These are phyloP conservation scores for Colletotrichum zoysiae DNA, from an alignment of 2,329 filamentous ascomycete genomes.

Conservation along the genomic window DNA sequence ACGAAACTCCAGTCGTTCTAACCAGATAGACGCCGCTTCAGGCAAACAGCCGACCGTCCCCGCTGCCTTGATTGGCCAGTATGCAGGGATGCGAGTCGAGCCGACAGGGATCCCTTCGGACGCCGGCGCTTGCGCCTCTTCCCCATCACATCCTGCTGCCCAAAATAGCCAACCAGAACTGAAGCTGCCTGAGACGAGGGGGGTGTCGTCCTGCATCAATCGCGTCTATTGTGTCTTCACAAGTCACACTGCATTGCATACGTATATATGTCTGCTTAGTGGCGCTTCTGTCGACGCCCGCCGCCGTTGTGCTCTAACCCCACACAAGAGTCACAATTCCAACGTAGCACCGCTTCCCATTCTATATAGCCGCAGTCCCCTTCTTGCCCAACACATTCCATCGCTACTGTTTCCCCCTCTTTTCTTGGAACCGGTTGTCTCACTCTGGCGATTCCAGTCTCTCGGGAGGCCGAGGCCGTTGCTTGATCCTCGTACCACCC, in stretches of 20 bases:
- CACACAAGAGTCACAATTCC: constrained; percentile 18
- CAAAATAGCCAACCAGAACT: constrained; percentile 55
- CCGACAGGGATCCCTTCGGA: constrained; percentile 44
- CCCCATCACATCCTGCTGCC: constrained; percentile 46
- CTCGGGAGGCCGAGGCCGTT: constrained; percentile 43
- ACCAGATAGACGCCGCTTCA: constrained; percentile 40
- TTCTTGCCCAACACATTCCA: constrained; percentile 5
- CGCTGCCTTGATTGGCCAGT: constrained; percentile 45
- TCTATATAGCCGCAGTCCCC: constrained; percentile 41
- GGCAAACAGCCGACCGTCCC: constrained; percentile 41
- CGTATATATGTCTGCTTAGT: constrained; percentile 33
- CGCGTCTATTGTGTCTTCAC: constrained; percentile 43
- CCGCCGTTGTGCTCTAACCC: constrained; percentile 18
- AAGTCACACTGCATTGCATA: constrained; percentile 42
- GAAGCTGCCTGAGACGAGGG: constrained; percentile 45
- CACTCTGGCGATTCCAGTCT: constrained; percentile 26
- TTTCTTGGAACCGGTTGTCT: constrained; percentile 17
- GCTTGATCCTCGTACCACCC: constrained; percentile 45
- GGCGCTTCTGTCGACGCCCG: constrained; percentile 33
- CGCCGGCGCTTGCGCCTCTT: constrained; percentile 55
- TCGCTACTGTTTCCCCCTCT: constrained; percentile 17
- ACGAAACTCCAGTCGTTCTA: constrained; percentile 11
- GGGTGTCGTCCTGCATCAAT: constrained; percentile 38
- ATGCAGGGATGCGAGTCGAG: constrained; percentile 37
- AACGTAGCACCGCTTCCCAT: constrained; percentile 22